Percentiles rank a stretch among this genome's conserved stretches.
Evolutionary conservation across 1,284 basidiomycete species (phyloP).

Genomic region (Ustilago trichophora): DNA sequence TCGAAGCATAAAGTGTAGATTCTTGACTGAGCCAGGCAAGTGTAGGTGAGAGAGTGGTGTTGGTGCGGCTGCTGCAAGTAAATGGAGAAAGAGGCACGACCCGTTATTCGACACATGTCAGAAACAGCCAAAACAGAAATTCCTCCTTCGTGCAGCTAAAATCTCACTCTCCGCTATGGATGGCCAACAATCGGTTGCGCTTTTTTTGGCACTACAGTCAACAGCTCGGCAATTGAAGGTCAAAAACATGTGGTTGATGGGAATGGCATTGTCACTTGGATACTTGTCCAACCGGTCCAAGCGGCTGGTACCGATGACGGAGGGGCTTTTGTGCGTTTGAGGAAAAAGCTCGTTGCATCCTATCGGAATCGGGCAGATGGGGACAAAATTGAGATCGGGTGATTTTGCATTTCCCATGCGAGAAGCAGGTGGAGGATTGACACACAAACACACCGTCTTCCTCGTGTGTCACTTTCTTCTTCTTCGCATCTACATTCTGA

Average conservation of each 20-base stretch:
- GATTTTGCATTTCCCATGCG: too few species aligned
- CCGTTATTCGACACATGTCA: slow-evolving; percentile 48
- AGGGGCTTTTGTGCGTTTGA: too few species aligned
- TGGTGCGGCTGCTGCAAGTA: background rate
- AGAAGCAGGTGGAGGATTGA: slow-evolving; percentile 6
- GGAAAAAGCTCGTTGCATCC: too few species aligned
- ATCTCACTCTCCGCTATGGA: background rate
- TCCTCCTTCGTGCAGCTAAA: too few species aligned
- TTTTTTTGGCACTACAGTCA: too few species aligned
- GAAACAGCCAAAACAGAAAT: slow-evolving; percentile 8
- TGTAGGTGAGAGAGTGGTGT: background rate
- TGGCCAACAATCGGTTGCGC: background rate
- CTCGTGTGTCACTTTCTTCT: slow-evolving; percentile 6
- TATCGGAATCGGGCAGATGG: too few species aligned
- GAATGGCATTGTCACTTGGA: too few species aligned
- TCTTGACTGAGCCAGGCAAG: slow-evolving; percentile 12
- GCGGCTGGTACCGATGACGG: background rate
- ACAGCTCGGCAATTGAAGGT: too few species aligned
- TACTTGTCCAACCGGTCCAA: slow-evolving; percentile 4
- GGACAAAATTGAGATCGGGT: background rate
- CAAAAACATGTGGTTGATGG: too few species aligned
- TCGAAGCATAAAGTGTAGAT: slow-evolving; percentile 14
- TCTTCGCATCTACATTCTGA: background rate
- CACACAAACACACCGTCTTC: too few species aligned
- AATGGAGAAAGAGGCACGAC: background rate